A percentile compares a stretch with the other conserved stretches of the same genome.
These are phyloP conservation scores for Hydrangea macrophylla DNA, from an alignment of 148 eudicot species.

Conservation along the genomic window DNA sequence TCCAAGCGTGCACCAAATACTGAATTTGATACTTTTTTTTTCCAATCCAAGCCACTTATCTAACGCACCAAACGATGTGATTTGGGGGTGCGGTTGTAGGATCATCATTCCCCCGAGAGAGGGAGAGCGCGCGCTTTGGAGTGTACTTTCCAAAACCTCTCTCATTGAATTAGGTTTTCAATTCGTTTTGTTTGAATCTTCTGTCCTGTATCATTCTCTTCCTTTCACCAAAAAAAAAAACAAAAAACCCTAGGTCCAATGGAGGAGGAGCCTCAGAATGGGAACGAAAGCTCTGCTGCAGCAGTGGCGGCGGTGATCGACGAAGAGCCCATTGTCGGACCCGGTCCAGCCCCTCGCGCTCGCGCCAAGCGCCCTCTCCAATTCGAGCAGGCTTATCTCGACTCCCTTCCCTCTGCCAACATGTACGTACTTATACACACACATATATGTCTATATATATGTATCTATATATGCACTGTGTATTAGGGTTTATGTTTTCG, in stretches of 20 bases:
- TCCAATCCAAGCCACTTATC: too few relatives aligned
- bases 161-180: neutral
- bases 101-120: too few relatives aligned
- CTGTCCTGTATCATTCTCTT: neutral
- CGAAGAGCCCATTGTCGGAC: slow-evolving; percentile 59
- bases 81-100: too few relatives aligned
- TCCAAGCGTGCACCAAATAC: too few relatives aligned
- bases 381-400: slow-evolving; percentile 92
- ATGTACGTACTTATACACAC: slow-evolving; percentile 39
- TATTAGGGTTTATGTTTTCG: too few relatives aligned
- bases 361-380: slow-evolving; percentile 89
- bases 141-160: too few relatives aligned
- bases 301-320: slow-evolving; percentile 12
- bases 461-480: neutral
- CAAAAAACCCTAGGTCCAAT: neutral
- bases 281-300: slow-evolving; percentile 20
- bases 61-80: too few relatives aligned
- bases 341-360: slow-evolving; percentile 67
- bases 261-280: slow-evolving; percentile 14
- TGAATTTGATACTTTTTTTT: too few relatives aligned
- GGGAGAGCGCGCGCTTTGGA: too few relatives aligned
- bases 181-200: neutral
- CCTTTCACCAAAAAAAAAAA: too few relatives aligned
- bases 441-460: neutral
- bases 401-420: slow-evolving; percentile 86